Evolutionary conservation across 1,284 basidiomycete genomes (phyloP).

Genomic region (Cutaneotrichosporon dermatis): DNA sequence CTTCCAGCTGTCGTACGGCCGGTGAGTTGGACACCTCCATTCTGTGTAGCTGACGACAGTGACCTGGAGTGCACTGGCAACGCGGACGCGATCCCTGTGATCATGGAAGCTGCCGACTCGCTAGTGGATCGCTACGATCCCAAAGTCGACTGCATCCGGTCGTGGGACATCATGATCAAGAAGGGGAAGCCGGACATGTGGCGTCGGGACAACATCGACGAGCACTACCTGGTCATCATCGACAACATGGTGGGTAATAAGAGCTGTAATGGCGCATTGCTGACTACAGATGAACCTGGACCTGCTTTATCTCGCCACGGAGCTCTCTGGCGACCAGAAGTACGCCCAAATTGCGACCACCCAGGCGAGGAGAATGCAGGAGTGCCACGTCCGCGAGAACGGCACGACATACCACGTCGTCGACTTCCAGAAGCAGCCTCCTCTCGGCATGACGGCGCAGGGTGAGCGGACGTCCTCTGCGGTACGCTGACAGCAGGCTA

Average conservation of each 20-base stretch:
- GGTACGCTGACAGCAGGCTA: constrained; percentile 20
- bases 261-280: too few relatives aligned
- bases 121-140: constrained; percentile 35
- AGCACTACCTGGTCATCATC: constrained; percentile 43
- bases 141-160: constrained; percentile 32
- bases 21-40: background rate
- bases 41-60: constrained; percentile 10
- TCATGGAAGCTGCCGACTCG: constrained; percentile 37
- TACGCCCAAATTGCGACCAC: constrained; percentile 33
- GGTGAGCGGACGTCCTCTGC: constrained; percentile 14
- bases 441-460: constrained; percentile 29
- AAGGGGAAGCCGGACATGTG: constrained; percentile 22
- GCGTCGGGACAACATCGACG: constrained; percentile 29
- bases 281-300: constrained; percentile 36
- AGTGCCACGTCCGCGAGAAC: constrained; percentile 30
- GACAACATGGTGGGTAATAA: constrained; percentile 32
- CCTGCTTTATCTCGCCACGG: constrained; percentile 34
- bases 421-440: constrained; percentile 24
- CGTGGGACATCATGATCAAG: constrained; percentile 31
- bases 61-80: constrained; percentile 31
- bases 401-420: constrained; percentile 40
- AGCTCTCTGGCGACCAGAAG: constrained; percentile 31
- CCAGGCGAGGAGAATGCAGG: constrained; percentile 32
- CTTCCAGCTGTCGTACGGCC: constrained; percentile 38
- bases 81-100: constrained; percentile 26